Evolutionary conservation across 257 asterid species (phyloP), one percentile per base, ranked within the genome.

Genomic region (Solanum virginianum): DNA sequence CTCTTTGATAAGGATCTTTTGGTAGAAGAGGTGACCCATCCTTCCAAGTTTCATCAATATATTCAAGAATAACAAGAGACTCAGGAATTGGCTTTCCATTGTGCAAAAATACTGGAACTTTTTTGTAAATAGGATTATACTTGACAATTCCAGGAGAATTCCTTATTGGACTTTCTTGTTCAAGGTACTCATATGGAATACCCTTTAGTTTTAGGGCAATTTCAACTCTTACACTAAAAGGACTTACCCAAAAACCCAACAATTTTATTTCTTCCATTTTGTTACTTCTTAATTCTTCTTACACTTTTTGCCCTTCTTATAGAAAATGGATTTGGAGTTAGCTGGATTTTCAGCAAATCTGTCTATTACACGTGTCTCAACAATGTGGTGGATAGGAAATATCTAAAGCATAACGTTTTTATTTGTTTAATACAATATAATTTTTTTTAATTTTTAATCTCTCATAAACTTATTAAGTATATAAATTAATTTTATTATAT

Each of bases 231-330:
- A 29, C 4, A 85, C 88, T 88, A 53, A 81, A 90, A 41, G 93
- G 90, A 84, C 95, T 91, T 75, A 5, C 66, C 88, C 85, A 85
- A 7, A 36, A 0, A 62, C 97, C 93, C 1, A 90, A 83, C 36
- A 93, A 20, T 83, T 92, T 88, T 86, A 92, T 90, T 84, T 88
- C 87, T 43, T 43, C 91, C 95, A 92, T 92, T 32, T 60, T 68
- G 1, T 10, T 0, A 26, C 41, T 43, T 72, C 20, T n/a, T 3
- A 41, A 71, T 71, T 71, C 41, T 36, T 36, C 41, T 22, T 15
- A 60, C 4, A 8, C 45, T 24, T 13, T 32, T 75, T 75, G 15
- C 18, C n/a, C 57, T 45, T n/a, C 20, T 72, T 57, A 57, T 57
- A 20, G 6, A 9, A 57, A 57, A 15, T 8, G 2, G 11, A 8